Evolutionary conservation across 352 stramenopile species (phyloP), one percentile per base, ranked within the genome.

Genomic region (Globisporangium camurandrum): DNA sequence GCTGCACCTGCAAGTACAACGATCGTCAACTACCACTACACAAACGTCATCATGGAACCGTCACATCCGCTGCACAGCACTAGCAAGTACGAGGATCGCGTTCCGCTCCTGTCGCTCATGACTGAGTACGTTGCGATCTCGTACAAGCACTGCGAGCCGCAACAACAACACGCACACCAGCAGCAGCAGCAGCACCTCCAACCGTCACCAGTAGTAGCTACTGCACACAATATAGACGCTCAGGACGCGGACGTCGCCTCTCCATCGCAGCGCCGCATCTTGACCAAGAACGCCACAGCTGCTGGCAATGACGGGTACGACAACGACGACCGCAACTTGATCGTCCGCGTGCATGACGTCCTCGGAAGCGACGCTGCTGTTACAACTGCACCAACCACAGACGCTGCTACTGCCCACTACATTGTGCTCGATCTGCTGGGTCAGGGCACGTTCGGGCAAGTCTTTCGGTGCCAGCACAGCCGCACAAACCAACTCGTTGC

Each of bases 391-490:
- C n/a, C 8, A 24, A 16, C 19, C 55, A 27, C 67, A 69, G 7
- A 3, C 20, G 33, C 22, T 3, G 3, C 49, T 34, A 36, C 30
- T 3, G 8, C 46, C 6, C 26, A 36, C 5, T 98, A 98, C 64
- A 60, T 87, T 28, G 79, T 98, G 43, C 80, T 97, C 48, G 86
- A 97, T 59, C 60, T 90, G 49, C 96, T 98, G 47, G 95, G 95
- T 8, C 96, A 97, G 51, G 73, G 73, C 24, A 75, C 73, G n/a
- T 85, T 85, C 38, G 73, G 73, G 0, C 68, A 84, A 44, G 73
- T 85, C 12, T 69, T 82, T 30, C 56, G 69, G 28, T 74, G 65
- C 9, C 62, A 65, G 8, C 62, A 84, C 54, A 28, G 60, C 5
- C 45, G 71, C 33, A 88, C 71, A 7, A 69, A 90, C 26, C 58